A percentile compares a stretch with the other conserved stretches of the same genome.
Conservation (phyloP, 164 flowering plant genomes). For the Cinnamomum chago region DNA sequence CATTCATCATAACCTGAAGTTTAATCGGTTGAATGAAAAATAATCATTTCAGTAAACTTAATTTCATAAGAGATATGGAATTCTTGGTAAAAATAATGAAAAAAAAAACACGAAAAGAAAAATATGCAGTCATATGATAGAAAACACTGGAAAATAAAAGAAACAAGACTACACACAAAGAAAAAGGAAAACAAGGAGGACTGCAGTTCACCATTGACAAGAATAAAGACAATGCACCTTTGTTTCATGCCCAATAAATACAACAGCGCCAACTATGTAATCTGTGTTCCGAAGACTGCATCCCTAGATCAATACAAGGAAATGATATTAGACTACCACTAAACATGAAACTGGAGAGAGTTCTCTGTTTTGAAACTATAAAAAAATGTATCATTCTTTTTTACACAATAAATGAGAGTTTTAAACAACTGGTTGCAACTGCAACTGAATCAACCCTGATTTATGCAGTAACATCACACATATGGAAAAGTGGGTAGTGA, state of each 20-base stretch:
- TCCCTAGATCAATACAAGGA: conserved; percentile 41
- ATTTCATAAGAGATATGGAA: not conserved
- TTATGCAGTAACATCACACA: too few relatives aligned
- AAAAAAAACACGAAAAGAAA: too few relatives aligned
- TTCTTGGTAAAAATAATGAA: not conserved
- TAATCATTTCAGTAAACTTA: not conserved
- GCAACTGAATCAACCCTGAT: too few relatives aligned
- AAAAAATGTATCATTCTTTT: not conserved
- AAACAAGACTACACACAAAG: conserved; percentile 3
- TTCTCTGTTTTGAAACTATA: not conserved
- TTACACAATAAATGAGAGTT: too few relatives aligned
- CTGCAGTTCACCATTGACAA: too few relatives aligned
- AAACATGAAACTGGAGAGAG: conserved; percentile 1
- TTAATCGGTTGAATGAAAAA: not conserved
- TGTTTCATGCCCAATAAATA: conserved; percentile 94
- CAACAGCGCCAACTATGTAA: conserved; percentile 77
- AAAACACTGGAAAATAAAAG: too few relatives aligned
- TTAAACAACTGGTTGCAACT: too few relatives aligned
- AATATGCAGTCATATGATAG: not conserved
- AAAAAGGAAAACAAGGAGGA: not conserved
- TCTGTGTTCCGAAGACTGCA: conserved; percentile 96
- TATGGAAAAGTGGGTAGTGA: too few relatives aligned
- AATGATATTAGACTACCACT: not conserved
- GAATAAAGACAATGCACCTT: conserved; percentile 46
- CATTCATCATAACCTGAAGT: conserved; percentile 96